Evolutionary conservation across 345 rosid species (phyloP).

Genomic region (Ceriops tagal): DNA sequence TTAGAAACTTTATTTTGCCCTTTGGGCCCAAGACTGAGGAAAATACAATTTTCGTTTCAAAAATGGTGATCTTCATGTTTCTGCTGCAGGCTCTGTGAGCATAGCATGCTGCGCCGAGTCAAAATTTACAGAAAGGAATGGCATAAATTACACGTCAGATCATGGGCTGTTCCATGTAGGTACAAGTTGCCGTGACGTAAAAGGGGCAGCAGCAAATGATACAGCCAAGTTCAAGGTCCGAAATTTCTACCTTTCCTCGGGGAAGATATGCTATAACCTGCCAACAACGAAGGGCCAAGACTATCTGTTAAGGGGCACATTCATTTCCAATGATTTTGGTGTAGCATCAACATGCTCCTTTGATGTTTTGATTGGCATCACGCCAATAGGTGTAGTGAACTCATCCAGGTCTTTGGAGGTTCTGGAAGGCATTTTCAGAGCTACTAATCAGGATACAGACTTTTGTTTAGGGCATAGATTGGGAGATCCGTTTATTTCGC

Average conservation of each 20-base stretch:
- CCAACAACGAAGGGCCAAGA: constrained; percentile 28
- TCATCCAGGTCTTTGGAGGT: constrained; percentile 21
- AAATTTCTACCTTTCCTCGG: constrained; percentile 30
- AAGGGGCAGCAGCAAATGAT: constrained; percentile 16
- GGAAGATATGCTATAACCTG: constrained; percentile 53
- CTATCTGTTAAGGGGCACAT: constrained; percentile 48
- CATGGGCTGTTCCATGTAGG: constrained; percentile 33
- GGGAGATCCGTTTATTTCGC: constrained; percentile 48
- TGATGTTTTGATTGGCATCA: constrained; percentile 38
- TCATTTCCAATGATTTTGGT: constrained; percentile 22
- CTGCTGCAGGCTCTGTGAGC: constrained; percentile 49
- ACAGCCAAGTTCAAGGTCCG: constrained; percentile 30
- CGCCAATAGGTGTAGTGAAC: constrained; percentile 34
- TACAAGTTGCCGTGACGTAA: constrained; percentile 25
- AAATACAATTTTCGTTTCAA: background rate
- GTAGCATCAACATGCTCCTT: constrained; percentile 19
- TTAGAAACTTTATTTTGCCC: background rate
- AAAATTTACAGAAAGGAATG: constrained; percentile 18
- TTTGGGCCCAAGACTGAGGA: background rate
- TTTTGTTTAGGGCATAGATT: constrained; percentile 40
- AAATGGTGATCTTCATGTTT: background rate
- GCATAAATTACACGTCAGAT: constrained; percentile 41
- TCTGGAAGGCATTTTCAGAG: constrained; percentile 53
- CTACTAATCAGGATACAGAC: constrained; percentile 27
- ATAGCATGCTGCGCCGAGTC: constrained; percentile 50